Conservation (phyloP, 176 grass and related monocot species). For the Phoenix roebelenii region DNA sequence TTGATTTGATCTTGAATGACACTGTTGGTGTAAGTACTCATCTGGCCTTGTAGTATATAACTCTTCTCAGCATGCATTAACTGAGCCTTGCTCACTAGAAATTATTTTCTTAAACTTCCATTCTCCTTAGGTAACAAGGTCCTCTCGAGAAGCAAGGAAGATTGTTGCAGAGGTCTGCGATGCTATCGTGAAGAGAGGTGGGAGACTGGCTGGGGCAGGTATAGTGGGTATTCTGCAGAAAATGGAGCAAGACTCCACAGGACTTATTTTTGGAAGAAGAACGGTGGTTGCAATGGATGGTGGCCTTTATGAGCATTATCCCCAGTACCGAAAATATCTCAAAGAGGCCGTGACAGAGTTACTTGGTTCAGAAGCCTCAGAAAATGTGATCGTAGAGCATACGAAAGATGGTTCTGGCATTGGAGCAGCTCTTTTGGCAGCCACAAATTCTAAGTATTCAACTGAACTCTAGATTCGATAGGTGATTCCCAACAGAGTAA, state of each 20-base stretch:
- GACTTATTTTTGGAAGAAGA: constrained; percentile 14
- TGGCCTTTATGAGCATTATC: constrained; percentile 41
- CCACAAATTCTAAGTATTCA: constrained; percentile 30
- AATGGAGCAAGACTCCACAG: constrained; percentile 29
- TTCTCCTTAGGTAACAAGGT: constrained; percentile 12
- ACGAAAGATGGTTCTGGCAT: constrained; percentile 41
- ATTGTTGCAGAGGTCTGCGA: constrained; percentile 8
- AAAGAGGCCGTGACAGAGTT: constrained; percentile 23
- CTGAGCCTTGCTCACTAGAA: background rate
- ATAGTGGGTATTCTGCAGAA: constrained; percentile 48
- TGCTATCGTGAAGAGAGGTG: constrained; percentile 26
- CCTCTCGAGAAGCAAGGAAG: constrained; percentile 17
- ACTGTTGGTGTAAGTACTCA: constrained; percentile 22
- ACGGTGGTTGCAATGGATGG: constrained; percentile 31
- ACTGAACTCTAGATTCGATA: background rate
- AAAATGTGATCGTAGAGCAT: constrained; percentile 25
- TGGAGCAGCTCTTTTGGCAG: constrained; percentile 25
- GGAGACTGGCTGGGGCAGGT: constrained; percentile 29
- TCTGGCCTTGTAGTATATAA: background rate
- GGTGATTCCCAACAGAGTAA: no score
- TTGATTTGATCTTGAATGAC: constrained; percentile 22
- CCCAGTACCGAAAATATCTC: constrained; percentile 31
- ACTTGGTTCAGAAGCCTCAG: constrained; percentile 2
- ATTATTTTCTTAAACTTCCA: constrained; percentile 2
- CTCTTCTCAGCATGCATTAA: no score